Conservation (phyloP, 345 rosid species). For the Syzygium grande region DNA sequence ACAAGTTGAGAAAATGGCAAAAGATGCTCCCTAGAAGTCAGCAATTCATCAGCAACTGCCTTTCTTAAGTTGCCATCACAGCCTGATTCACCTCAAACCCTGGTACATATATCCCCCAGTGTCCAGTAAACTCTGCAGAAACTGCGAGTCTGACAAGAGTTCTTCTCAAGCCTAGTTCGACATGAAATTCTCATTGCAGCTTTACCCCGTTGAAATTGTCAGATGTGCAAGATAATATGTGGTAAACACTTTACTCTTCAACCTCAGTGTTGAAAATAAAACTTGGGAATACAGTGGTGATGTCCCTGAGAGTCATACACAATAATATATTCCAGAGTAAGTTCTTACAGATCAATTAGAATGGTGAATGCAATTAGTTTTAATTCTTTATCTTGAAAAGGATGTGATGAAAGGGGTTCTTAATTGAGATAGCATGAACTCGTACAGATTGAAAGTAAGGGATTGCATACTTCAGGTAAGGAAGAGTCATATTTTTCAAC, state of each 20-base stretch:
- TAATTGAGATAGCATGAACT: not conserved
- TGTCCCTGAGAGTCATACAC: constrained; percentile 32
- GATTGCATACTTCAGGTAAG: constrained; percentile 47
- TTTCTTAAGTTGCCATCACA: not conserved
- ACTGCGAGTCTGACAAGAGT: not conserved
- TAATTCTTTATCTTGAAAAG: not conserved
- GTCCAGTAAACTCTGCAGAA: not conserved
- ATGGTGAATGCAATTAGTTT: not conserved
- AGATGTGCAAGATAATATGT: not conserved
- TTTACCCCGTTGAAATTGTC: not conserved
- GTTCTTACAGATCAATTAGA: not conserved
- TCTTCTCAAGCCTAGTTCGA: not conserved
- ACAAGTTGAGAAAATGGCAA: not conserved
- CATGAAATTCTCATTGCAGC: not conserved
- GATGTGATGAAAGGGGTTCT: not conserved
- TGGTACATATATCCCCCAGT: not conserved
- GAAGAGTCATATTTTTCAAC: constrained; percentile 74
- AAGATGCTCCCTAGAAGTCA: not conserved
- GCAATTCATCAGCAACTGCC: not conserved
- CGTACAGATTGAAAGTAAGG: not conserved
- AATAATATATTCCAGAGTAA: not conserved
- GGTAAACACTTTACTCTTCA: constrained; percentile 17
- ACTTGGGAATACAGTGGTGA: constrained; percentile 59
- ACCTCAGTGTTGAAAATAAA: constrained; percentile 54
- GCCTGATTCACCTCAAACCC: not conserved